Evolutionary conservation across 1,284 basidiomycete genomes (phyloP).

Genomic region (Clitocybe nebularis): DNA sequence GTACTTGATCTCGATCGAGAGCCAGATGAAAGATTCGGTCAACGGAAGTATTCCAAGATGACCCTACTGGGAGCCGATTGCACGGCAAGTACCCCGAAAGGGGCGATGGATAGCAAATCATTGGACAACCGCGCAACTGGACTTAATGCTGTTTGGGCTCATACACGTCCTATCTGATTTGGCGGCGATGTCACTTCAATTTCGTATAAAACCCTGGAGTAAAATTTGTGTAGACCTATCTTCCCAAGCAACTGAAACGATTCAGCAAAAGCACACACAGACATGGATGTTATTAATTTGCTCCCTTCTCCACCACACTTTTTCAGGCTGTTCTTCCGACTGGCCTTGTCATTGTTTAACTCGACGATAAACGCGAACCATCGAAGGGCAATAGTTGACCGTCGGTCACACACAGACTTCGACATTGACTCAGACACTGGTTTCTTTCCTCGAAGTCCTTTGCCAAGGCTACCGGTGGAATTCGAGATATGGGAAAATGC

Average conservation of each 20-base stretch:
- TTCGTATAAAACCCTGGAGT: conserved; percentile 16
- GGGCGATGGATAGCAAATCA: conserved; percentile 13
- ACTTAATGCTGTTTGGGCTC: conserved; percentile 14
- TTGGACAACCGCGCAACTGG: conserved; percentile 13
- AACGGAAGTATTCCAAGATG: conserved; percentile 20
- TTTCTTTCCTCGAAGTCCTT: conserved; percentile 77
- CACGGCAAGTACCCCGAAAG: conserved; percentile 17
- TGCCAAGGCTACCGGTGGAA: conserved; percentile 51
- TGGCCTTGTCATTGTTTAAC: conserved; percentile 35
- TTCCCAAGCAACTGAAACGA: too few species aligned
- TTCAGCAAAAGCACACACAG: too few species aligned
- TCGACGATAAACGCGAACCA: conserved; percentile 28
- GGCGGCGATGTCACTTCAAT: conserved; percentile 14
- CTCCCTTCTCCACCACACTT: conserved; percentile 41
- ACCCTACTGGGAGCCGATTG: conserved; percentile 16
- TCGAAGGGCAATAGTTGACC: conserved; percentile 24
- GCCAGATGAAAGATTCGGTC: conserved; percentile 27
- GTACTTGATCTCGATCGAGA: conserved; percentile 20
- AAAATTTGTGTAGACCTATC: conserved; percentile 8
- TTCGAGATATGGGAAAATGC: conserved; percentile 77
- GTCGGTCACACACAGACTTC: conserved; percentile 44
- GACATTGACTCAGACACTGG: conserved; percentile 81
- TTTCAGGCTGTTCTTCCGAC: conserved; percentile 34
- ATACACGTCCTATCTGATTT: conserved; percentile 21
- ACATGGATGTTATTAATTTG: conserved; percentile 32